A percentile compares a stretch with the other conserved stretches of the same genome.
Conservation (phyloP, 164 flowering plant species). For the Nelumbo lutea region DNA sequence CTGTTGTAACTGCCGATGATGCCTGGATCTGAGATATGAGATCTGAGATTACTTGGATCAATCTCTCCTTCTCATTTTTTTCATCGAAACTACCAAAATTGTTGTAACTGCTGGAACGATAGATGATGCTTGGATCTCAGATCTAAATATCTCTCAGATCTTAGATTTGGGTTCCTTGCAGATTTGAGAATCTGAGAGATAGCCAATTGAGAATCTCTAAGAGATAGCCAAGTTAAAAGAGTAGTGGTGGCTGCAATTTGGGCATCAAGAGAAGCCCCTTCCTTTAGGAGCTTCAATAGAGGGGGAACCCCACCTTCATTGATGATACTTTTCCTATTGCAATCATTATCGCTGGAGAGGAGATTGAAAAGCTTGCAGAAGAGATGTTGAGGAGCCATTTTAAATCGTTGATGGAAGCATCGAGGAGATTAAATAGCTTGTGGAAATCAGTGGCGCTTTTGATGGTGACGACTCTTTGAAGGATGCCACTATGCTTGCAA, state of each 20-base stretch:
- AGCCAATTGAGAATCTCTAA: too few species aligned
- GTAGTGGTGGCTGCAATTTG: slow-evolving; percentile 63
- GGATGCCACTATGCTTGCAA: slow-evolving; percentile 50
- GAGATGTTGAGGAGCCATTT: slow-evolving; percentile 58
- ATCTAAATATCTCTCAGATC: too few species aligned
- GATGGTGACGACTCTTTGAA: slow-evolving; percentile 54
- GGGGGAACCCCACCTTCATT: slow-evolving; percentile 75
- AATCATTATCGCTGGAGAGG: slow-evolving; percentile 52
- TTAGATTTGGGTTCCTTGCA: too few species aligned
- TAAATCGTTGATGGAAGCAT: slow-evolving; percentile 60
- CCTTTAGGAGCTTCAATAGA: slow-evolving; percentile 54
- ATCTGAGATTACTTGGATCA: too few species aligned
- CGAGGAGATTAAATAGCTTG: slow-evolving; percentile 44
- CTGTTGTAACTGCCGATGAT: too few species aligned
- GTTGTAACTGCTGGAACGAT: too few species aligned
- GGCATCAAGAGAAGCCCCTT: slow-evolving; percentile 44
- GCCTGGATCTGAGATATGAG: too few species aligned
- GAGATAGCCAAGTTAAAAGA: slow-evolving; percentile 32
- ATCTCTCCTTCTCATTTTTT: too few species aligned
- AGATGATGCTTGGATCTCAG: too few species aligned
- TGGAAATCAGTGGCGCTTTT: slow-evolving; percentile 57
- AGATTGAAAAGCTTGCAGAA: slow-evolving; percentile 36
- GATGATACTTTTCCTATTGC: slow-evolving; percentile 62
- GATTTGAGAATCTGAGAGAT: too few species aligned
- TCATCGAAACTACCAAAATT: too few species aligned